Evolutionary conservation across 257 asterid species (phyloP).

Genomic region (Nicotiana benthamiana): DNA sequence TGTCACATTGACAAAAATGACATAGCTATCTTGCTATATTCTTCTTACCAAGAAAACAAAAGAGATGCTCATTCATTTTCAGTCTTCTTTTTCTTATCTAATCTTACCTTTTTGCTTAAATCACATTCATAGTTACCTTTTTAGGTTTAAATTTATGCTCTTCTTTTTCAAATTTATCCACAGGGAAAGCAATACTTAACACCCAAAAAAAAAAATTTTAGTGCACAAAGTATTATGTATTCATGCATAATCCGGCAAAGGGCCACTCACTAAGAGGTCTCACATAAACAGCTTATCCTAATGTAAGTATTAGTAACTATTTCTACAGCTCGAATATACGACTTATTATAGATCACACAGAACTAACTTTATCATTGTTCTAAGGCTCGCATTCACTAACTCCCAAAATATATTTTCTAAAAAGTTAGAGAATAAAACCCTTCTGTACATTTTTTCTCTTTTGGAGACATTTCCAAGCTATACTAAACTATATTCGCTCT

Average conservation of each 20-base stretch:
- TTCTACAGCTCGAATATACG: fast-evolving
- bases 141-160: slow-evolving; percentile 1
- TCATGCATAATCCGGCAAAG: too few species aligned
- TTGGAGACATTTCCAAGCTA: neutral
- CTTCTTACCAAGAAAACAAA: neutral
- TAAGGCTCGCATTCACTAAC: neutral
- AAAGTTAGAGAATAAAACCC: neutral
- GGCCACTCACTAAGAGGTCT: too few species aligned
- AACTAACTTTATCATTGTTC: too few species aligned
- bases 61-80: neutral
- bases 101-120: neutral
- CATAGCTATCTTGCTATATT: neutral
- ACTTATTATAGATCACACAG: too few species aligned
- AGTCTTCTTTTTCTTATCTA: neutral
- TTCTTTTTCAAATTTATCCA: neutral
- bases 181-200: neutral
- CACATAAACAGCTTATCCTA: too few species aligned
- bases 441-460: neutral
- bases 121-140: neutral
- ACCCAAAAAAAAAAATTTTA: neutral
- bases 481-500: neutral
- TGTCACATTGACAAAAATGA: neutral
- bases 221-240: too few species aligned
- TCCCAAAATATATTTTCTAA: neutral
- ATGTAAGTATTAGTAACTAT: too few species aligned